Evolutionary conservation across 2,329 filamentous ascomycete species (phyloP), one percentile per base, ranked within the genome.

Genomic region (Decorospora gaudefroyi): DNA sequence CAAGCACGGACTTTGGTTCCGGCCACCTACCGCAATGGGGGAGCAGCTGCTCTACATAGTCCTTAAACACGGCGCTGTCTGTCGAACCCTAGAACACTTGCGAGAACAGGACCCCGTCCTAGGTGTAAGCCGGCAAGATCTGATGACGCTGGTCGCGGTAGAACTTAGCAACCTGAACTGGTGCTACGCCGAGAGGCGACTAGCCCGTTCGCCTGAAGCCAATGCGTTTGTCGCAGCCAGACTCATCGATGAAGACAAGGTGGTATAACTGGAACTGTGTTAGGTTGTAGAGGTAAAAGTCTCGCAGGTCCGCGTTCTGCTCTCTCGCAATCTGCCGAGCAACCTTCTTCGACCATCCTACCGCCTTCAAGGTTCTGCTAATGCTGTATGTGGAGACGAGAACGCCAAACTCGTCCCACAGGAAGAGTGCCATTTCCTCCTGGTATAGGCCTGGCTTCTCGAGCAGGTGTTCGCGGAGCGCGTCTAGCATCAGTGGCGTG

Each of bases 201-300:
- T 63, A 74, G 4, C 64, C 64, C 6, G 51, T 70, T 10, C 62
- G 53, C 38, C 69, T 53, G 41, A 61, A 66, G 8, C 68, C 62
- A 46, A 62, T 54, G 12, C 57, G 54, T 47, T 66, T 71, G 43
- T 74, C 63, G 52, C 57, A 71, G 3, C 68, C 62, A 45, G 71
- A 72, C 51, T 74, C 61, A 44, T 73, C 63, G 21, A 73, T 54
- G 38, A 56, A 73, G 7, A 73, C 61, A 8, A 70, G 50, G 18
- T 72, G 59, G 45, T 70, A 67, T 1, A 61, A 68, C 8, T 48
- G 44, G 39, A 68, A 69, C 1, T 53, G 46, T 3, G 64, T 68
- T 10, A 71, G 31, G 6, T 64, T 62, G 45, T 71, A 44, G 17
- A 67, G 54, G 46, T 72, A 71, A 17, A 59, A 54, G 46, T 70